Conservation (phyloP, 345 rosid species). For the Salix exigua region DNA sequence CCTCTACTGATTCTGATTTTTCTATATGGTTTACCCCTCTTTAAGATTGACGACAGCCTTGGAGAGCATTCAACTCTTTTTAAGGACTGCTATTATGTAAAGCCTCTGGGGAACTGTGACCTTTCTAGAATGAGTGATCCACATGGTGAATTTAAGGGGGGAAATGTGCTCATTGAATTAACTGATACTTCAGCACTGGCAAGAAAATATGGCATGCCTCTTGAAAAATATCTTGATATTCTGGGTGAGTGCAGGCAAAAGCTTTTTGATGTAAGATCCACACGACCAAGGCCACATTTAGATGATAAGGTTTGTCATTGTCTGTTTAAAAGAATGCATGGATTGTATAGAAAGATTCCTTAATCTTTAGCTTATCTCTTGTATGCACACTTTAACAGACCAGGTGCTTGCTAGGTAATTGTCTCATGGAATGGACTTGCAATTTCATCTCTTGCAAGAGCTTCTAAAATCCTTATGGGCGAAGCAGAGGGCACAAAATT, state of each 20-base stretch:
- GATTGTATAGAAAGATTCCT: neutral
- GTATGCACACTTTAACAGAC: constrained; percentile 4
- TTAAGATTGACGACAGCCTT: constrained; percentile 69
- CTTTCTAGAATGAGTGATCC: constrained; percentile 89
- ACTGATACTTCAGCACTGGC: constrained; percentile 61
- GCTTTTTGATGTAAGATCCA: constrained; percentile 66
- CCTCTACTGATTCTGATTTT: constrained; percentile 5
- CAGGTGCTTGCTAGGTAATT: constrained; percentile 54
- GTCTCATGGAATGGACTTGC: constrained; percentile 94
- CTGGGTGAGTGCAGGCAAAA: constrained; percentile 69
- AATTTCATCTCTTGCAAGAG: constrained; percentile 83
- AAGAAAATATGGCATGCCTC: constrained; percentile 51
- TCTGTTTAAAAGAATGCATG: neutral
- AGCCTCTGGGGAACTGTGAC: constrained; percentile 79
- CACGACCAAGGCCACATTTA: constrained; percentile 79
- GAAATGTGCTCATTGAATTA: constrained; percentile 78
- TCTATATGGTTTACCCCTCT: constrained; percentile 4
- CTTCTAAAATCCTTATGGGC: constrained; percentile 63
- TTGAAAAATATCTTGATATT: constrained; percentile 58
- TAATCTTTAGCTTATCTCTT: constrained; percentile 1
- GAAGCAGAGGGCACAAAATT: constrained; percentile 49
- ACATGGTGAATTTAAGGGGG: constrained; percentile 69
- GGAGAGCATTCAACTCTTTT: constrained; percentile 71
- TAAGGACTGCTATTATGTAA: constrained; percentile 73
- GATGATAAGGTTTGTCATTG: constrained; percentile 71